phyloP scores from a whole-genome alignment of 768 basidiomycete genomes.

The Polyporus arcularius region DNA sequence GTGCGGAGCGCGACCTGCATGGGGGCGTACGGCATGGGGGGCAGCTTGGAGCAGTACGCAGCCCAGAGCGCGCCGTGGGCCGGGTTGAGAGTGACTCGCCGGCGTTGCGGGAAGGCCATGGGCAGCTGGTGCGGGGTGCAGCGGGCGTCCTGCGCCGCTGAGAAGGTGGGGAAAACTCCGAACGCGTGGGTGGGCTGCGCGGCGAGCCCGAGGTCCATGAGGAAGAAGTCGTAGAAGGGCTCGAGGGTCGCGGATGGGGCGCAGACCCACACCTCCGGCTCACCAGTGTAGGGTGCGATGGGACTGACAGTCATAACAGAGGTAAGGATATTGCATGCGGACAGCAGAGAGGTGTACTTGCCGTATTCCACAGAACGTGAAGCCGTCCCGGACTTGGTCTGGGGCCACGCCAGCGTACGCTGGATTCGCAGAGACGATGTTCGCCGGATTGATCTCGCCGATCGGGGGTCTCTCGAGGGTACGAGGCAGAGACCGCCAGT shows the following conservation, averaged over 20 bases:
- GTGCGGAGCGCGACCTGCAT: constrained; percentile 24
- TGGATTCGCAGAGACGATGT: too few relatives aligned
- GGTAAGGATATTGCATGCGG: neutral
- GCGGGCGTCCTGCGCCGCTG: neutral
- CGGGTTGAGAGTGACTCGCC: constrained; percentile 41
- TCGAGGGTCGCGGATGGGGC: neutral
- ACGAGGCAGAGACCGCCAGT: too few relatives aligned
- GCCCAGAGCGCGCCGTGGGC: constrained; percentile 68
- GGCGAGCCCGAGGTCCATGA: neutral
- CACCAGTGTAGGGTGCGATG: neutral
- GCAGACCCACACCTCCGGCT: neutral
- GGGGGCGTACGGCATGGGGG: constrained; percentile 44
- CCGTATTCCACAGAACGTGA: neutral
- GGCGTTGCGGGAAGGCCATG: constrained; percentile 5
- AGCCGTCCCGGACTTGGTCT: too few relatives aligned
- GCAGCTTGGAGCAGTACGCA: constrained; percentile 62
- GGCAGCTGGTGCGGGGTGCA: constrained; percentile 2
- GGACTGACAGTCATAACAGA: neutral
- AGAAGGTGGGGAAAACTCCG: constrained; percentile 9
- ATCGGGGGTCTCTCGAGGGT: too few relatives aligned
- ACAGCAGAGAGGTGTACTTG: neutral
- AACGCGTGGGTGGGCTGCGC: constrained; percentile 11
- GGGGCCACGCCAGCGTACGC: too few relatives aligned
- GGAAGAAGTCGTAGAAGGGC: neutral
- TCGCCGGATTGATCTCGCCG: too few relatives aligned